These are phyloP conservation scores for Peterozyma toletana DNA, from an alignment of 805 yeast genomes.

Conservation along the genomic window DNA sequence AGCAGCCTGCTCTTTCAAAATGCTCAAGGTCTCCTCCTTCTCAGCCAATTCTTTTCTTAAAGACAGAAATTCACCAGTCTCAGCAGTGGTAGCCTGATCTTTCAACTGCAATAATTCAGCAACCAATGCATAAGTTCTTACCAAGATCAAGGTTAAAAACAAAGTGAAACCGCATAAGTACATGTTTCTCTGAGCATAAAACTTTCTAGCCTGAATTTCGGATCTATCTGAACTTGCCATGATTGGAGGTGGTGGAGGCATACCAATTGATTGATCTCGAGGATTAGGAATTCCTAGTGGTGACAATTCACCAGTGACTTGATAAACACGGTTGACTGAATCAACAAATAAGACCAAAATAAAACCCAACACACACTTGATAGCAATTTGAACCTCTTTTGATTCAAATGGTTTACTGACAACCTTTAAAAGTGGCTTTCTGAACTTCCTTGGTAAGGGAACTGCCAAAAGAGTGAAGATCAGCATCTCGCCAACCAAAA, in stretches of 20 bases:
- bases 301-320: constrained; percentile 57
- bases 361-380: constrained; percentile 79
- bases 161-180: constrained; percentile 93
- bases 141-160: constrained; percentile 78
- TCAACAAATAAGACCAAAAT: constrained; percentile 80
- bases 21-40: constrained; percentile 58
- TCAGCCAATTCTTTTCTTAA: constrained; percentile 45
- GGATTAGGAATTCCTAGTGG: constrained; percentile 19
- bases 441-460: constrained; percentile 73
- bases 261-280: too few relatives aligned
- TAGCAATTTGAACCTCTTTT: constrained; percentile 65
- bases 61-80: constrained; percentile 30
- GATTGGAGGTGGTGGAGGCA: constrained; percentile 2
- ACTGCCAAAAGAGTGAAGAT: constrained; percentile 74
- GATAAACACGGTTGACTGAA: constrained; percentile 74
- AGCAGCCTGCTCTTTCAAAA: constrained; percentile 67
- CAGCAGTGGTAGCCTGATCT: constrained; percentile 43
- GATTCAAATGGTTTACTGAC: constrained; percentile 64
- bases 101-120: constrained; percentile 62
- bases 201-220: constrained; percentile 84
- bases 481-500: constrained; percentile 71
- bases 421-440: constrained; percentile 59
- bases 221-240: constrained; percentile 47
- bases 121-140: constrained; percentile 77
- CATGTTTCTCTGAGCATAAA: constrained; percentile 94